Percentiles rank a stretch among this genome's conserved stretches.
phyloP scores from a whole-genome alignment of 1,284 basidiomycete species.

The Trichosporon inkin region DNA sequence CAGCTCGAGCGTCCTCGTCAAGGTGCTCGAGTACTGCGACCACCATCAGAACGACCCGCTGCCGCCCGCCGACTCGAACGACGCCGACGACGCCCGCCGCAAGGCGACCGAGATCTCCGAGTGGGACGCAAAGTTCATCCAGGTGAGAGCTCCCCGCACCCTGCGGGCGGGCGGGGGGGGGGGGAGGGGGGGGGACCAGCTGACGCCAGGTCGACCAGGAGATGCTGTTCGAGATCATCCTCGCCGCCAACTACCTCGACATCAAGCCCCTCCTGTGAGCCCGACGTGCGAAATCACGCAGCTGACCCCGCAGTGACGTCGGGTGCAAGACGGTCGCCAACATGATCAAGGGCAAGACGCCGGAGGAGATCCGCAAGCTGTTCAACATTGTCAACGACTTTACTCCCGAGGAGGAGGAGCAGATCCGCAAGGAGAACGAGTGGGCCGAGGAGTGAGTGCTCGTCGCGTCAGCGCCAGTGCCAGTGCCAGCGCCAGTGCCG shows the following conservation, averaged over 20 bases:
- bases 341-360: constrained; percentile 91
- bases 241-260: constrained; percentile 99
- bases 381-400: constrained; percentile 99
- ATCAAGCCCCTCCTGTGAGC: constrained; percentile 95
- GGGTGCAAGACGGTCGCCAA: constrained; percentile 99
- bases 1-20: constrained; percentile 91
- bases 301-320: constrained; percentile 70
- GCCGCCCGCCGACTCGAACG: constrained; percentile 67
- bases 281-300: neutral
- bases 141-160: constrained; percentile 50
- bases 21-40: constrained; percentile 99
- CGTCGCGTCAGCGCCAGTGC: neutral
- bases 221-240: constrained; percentile 92
- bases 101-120: constrained; percentile 96
- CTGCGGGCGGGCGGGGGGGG: too few relatives aligned
- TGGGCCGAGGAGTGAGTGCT: constrained; percentile 55
- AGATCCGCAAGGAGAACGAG: constrained; percentile 99
- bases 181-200: too few relatives aligned
- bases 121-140: constrained; percentile 99
- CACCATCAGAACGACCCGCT: constrained; percentile 96
- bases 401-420: constrained; percentile 98
- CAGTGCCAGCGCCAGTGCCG: neutral
- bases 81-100: constrained; percentile 92
- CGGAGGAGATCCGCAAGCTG: constrained; percentile 77
- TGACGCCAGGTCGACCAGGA: constrained; percentile 67